Percentiles rank a stretch among this genome's conserved stretches.
These are phyloP conservation scores for Phellopilus nigrolimitatus DNA, from an alignment of 1,284 basidiomycete species.

Conservation along the genomic window DNA sequence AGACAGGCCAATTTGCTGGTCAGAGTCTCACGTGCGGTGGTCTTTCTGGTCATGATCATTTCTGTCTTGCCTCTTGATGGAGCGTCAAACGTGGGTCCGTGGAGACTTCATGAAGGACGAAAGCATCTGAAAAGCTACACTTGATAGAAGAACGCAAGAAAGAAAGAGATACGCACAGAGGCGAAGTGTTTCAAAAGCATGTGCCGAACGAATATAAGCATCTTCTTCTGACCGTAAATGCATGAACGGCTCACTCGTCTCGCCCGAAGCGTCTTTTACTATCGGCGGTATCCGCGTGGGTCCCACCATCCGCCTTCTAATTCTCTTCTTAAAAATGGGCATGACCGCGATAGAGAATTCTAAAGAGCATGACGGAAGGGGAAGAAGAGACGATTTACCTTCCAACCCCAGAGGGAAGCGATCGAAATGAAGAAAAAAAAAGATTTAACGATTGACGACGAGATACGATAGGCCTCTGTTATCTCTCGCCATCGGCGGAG, in stretches of 20 bases:
- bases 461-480: not conserved
- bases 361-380: not conserved
- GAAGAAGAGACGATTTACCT: not conserved
- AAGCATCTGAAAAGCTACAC: not conserved
- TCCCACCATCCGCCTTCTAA: too few species aligned
- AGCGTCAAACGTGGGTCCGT: too few species aligned
- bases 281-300: too few species aligned
- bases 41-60: not conserved
- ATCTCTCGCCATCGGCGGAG: not conserved
- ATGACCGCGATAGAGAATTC: too few species aligned
- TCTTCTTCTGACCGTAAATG: not conserved
- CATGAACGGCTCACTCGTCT: too few species aligned
- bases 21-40: not conserved
- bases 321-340: not conserved
- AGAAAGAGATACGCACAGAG: not conserved
- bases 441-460: not conserved
- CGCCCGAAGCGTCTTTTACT: too few species aligned
- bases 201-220: not conserved
- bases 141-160: not conserved
- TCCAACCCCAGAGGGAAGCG: not conserved
- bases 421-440: too few species aligned
- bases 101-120: not conserved
- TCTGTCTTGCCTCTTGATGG: too few species aligned
- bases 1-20: not conserved
- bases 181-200: not conserved